Base-by-base conservation (phyloP, 352 stramenopile genomes). In the Pythium biforme region DNA sequence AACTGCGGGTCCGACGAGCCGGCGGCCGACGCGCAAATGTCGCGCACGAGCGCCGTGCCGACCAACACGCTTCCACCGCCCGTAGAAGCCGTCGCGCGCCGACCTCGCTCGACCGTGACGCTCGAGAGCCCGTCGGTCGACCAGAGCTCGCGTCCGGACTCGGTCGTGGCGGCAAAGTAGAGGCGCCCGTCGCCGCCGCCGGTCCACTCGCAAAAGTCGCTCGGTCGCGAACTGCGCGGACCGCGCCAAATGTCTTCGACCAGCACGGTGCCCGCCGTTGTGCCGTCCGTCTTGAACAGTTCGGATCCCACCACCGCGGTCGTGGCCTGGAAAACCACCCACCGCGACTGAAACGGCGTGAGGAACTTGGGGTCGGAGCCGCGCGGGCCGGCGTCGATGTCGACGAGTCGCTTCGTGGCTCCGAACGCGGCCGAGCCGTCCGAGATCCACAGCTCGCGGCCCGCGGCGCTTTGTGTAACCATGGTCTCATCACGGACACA, bases 111-210 rank as follows among this genome's bases (percentile, higher is more conserved):
- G 0, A 48, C 45, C 8, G 54, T 73, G 17, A 73, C 59, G 33
- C 69, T 81, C 7, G 68, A 69, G 22, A 66, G 72, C 2, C 70
- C 77, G 51, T 89, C 72, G 3, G 80, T 87, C 1, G 76, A 66
- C 84, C 84, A 95, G 27, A 95, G 74, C 55, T 95, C 86, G 5
- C 82, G 69, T 14, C 81, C 81, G 37, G 50, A 31, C 17, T 79
- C 68, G 0, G 68, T 72, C 19, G 69, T 81, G 1, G 82, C 82
- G 4, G 75, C 66, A 64, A 90, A 92, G 37, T 81, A 82, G 37
- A 92, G 59, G 3, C 66, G 68, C 14, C 67, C 62, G 41, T 82
- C 70, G 4, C 22, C 33, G 2, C 22, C 33, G 4, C 41, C 59
- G 6, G 60, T 51, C 66, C 76, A 86, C 46, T 77, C 74, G 1